A percentile compares a stretch with the other conserved stretches of the same genome.
Conservation (phyloP, 257 asterid genomes). For the Capsicum baccatum region DNA sequence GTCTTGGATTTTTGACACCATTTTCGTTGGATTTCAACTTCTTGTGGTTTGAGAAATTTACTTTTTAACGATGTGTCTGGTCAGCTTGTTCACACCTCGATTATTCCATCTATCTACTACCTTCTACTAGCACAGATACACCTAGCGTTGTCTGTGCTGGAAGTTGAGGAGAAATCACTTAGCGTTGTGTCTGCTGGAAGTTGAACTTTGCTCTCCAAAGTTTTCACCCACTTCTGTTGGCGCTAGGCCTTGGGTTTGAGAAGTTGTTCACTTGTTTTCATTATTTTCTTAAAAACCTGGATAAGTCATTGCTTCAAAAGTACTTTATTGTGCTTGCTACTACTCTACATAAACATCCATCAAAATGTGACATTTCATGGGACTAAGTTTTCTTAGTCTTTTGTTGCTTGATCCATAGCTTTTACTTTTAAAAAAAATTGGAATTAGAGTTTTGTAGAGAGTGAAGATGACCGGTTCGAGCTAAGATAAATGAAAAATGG, state of each 20-base stretch:
- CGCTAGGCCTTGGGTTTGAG: not conserved
- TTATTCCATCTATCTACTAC: not conserved
- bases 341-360: not conserved
- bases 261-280: not conserved
- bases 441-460: not conserved
- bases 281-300: not conserved
- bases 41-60: not conserved
- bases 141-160: not conserved
- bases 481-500: not conserved
- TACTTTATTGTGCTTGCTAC: not conserved
- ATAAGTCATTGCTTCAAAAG: not conserved
- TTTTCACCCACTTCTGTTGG: not conserved
- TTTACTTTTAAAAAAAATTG: not conserved
- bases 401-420: conserved; percentile 4
- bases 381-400: not conserved
- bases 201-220: not conserved
- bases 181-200: not conserved
- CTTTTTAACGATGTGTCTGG: not conserved
- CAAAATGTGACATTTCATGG: not conserved
- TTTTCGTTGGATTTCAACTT: not conserved
- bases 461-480: not conserved
- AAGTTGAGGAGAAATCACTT: not conserved
- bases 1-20: not conserved
- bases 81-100: not conserved
- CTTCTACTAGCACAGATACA: not conserved